These are phyloP conservation scores for Vigna unguiculata DNA, from an alignment of 306 rosid species.

Conservation along the genomic window DNA sequence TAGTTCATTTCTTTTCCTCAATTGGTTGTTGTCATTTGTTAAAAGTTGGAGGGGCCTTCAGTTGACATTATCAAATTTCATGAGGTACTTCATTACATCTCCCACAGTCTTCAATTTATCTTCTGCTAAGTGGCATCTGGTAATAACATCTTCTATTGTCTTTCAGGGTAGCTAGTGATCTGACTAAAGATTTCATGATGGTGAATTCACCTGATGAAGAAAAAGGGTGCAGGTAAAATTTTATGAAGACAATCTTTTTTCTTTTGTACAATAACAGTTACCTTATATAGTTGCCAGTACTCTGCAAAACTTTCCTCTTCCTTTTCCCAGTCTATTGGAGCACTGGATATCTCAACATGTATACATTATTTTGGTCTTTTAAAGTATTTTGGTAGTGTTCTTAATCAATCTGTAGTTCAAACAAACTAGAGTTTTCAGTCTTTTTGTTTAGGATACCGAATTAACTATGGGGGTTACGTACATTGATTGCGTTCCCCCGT, in stretches of 20 bases:
- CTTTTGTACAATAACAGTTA: slow-evolving; percentile 57
- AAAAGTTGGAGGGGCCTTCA: slow-evolving; percentile 73
- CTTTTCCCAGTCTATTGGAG: slow-evolving; percentile 53
- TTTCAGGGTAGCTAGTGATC: slow-evolving; percentile 78
- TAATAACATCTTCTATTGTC: slow-evolving; percentile 28
- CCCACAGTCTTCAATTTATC: neutral
- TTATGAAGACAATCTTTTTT: slow-evolving; percentile 53
- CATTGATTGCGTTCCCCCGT: slow-evolving; percentile 24
- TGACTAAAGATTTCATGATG: slow-evolving; percentile 65
- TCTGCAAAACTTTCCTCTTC: slow-evolving; percentile 46
- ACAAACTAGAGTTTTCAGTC: slow-evolving; percentile 36
- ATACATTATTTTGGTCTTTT: slow-evolving; percentile 38
- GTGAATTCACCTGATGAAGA: slow-evolving; percentile 73
- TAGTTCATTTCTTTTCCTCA: slow-evolving; percentile 67
- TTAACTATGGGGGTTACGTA: slow-evolving; percentile 46
- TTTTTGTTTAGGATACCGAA: slow-evolving; percentile 44
- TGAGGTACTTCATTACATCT: slow-evolving; percentile 67
- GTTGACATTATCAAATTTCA: slow-evolving; percentile 62
- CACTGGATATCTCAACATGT: slow-evolving; percentile 57
- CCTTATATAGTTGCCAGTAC: slow-evolving; percentile 52
- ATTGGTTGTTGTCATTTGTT: slow-evolving; percentile 62
- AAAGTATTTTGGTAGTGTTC: slow-evolving; percentile 36
- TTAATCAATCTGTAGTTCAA: slow-evolving; percentile 10
- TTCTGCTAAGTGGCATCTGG: slow-evolving; percentile 19
- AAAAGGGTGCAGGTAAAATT: slow-evolving; percentile 64